phyloP scores from a whole-genome alignment of 305 asterid genomes.

The Fraxinus angustifolia region DNA sequence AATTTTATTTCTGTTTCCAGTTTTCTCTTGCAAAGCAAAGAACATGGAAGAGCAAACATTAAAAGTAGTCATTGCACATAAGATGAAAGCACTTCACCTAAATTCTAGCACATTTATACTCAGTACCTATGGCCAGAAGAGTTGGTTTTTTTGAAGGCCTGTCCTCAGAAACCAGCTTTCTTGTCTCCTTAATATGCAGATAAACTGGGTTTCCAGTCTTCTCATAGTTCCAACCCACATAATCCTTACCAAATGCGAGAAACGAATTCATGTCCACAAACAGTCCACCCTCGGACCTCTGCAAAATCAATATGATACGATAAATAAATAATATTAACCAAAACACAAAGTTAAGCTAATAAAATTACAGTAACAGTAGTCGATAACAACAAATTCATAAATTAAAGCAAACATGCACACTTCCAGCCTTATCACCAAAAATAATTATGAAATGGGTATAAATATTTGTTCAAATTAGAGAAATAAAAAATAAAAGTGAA shows the following conservation, averaged over 20 bases:
- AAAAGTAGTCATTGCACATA: neutral
- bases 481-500: neutral
- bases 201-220: constrained; percentile 85
- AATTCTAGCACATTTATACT: neutral
- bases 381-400: constrained; percentile 27
- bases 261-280: constrained; percentile 84
- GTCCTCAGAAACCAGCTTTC: constrained; percentile 68
- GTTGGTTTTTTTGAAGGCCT: constrained; percentile 94
- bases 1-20: neutral
- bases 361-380: neutral
- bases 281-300: constrained; percentile 87
- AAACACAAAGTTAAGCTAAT: neutral
- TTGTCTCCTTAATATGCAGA: constrained; percentile 71
- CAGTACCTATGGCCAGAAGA: constrained; percentile 83
- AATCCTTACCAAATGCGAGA: constrained; percentile 93
- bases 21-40: neutral
- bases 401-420: neutral
- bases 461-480: neutral
- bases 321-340: neutral
- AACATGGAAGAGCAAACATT: neutral
- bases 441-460: neutral
- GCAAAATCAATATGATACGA: constrained; percentile 19
- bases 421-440: neutral
- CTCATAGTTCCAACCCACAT: constrained; percentile 82
- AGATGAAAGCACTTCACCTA: constrained; percentile 1